Evolutionary conservation across 306 rosid species (phyloP).

Genomic region (Glycine latifolia): DNA sequence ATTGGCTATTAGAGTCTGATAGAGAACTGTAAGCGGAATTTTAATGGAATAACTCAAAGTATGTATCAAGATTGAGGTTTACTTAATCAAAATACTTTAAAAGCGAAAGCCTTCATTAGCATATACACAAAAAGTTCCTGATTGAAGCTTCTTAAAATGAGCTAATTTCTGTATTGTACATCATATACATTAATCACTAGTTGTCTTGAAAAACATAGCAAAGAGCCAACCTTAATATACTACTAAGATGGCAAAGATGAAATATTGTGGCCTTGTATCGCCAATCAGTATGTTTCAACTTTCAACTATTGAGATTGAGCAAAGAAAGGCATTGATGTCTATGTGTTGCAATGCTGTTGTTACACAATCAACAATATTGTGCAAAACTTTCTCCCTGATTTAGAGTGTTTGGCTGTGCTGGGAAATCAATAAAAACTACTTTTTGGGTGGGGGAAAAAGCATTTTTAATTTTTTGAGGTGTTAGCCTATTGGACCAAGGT

Average conservation of each 20-base stretch:
- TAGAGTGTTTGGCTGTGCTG: slow-evolving; percentile 27
- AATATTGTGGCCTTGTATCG: neutral
- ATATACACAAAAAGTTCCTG: neutral
- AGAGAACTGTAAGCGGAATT: neutral
- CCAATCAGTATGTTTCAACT: neutral
- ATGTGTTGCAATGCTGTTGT: neutral
- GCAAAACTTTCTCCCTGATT: slow-evolving; percentile 14
- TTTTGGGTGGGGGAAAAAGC: neutral
- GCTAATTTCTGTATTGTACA: neutral
- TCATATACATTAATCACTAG: neutral
- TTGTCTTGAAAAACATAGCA: slow-evolving; percentile 24
- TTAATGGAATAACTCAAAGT: too few relatives aligned
- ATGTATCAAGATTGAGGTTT: slow-evolving; percentile 18
- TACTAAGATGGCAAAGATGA: neutral
- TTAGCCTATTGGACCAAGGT: neutral
- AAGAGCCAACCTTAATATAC: neutral
- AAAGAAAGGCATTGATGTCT: neutral
- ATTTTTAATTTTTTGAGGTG: slow-evolving; percentile 1
- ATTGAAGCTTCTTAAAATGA: slow-evolving; percentile 13
- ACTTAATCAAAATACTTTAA: neutral
- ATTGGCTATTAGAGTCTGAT: neutral
- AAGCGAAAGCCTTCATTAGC: neutral
- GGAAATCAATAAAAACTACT: slow-evolving; percentile 17
- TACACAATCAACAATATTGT: slow-evolving; percentile 5
- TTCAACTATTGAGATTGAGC: neutral